Conservation (phyloP, 169 alveolate species). For the Theileria luwenshuni region DNA sequence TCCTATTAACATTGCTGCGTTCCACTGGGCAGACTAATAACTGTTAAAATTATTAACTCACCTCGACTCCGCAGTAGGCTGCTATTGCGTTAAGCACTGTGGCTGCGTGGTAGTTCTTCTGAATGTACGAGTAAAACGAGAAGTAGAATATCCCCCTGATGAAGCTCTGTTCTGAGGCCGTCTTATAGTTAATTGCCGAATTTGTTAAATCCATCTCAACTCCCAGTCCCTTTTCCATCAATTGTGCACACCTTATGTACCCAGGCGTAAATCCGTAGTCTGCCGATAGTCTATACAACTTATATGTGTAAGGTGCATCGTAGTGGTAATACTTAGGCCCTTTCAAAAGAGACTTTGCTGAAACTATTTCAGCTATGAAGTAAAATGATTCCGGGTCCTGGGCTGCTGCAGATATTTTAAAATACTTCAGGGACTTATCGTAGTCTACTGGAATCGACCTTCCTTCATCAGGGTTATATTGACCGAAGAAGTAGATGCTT, state of each 20-base stretch:
- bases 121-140: conserved; percentile 13
- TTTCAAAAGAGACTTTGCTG: neutral
- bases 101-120: conserved; percentile 30
- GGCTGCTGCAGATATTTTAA: conserved; percentile 37
- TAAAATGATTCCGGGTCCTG: conserved; percentile 63
- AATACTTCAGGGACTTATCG: conserved; percentile 41
- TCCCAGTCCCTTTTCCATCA: conserved; percentile 59
- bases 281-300: conserved; percentile 51
- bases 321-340: conserved; percentile 2
- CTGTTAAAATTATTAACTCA: neutral
- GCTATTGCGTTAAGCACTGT: conserved; percentile 22
- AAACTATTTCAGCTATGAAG: conserved; percentile 50
- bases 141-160: neutral
- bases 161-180: conserved; percentile 25
- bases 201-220: conserved; percentile 7
- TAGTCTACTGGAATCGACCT: conserved; percentile 25
- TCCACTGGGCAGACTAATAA: conserved; percentile 28
- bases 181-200: conserved; percentile 50
- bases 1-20: conserved; percentile 19
- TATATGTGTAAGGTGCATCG: conserved; percentile 1
- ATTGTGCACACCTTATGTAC: conserved; percentile 34
- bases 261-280: conserved; percentile 56
- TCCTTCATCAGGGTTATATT: conserved; percentile 31
- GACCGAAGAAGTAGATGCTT: conserved; percentile 34
- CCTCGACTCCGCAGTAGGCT: conserved; percentile 55